Conservation (phyloP, 148 eudicot genomes). For the Fagopyrum tataricum region DNA sequence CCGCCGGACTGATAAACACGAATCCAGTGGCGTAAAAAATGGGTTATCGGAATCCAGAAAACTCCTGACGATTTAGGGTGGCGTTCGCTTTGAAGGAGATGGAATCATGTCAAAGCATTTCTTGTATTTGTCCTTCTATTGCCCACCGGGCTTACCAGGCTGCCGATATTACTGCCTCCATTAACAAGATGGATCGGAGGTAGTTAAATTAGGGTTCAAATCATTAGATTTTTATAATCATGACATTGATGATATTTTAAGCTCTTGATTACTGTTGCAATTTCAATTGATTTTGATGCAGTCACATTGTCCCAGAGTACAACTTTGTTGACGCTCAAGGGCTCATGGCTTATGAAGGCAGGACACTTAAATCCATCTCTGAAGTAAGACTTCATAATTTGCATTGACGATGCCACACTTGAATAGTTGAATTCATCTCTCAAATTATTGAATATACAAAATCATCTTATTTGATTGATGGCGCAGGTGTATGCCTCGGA, state of each 20-base stretch:
- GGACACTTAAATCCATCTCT: conserved; percentile 54
- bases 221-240: too few relatives aligned
- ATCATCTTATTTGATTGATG: neutral
- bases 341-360: conserved; percentile 90
- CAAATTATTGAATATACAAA: neutral
- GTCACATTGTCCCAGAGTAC: conserved; percentile 91
- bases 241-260: too few relatives aligned
- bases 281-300: conserved; percentile 25
- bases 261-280: too few relatives aligned
- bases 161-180: conserved; percentile 87
- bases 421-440: neutral
- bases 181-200: conserved; percentile 67
- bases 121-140: conserved; percentile 99
- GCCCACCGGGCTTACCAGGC: conserved; percentile 96
- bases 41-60: conserved; percentile 77
- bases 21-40: conserved; percentile 85
- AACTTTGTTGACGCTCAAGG: conserved; percentile 99
- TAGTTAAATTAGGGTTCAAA: conserved; percentile 16
- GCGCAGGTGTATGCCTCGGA: conserved; percentile 77
- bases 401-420: too few relatives aligned
- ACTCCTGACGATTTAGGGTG: conserved; percentile 62
- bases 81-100: conserved; percentile 55
- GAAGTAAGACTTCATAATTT: conserved; percentile 43
- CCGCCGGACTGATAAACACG: conserved; percentile 78
- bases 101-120: conserved; percentile 77